These are phyloP conservation scores for Skeletonema costatum DNA, from an alignment of 108 stramenopile genomes.

Conservation along the genomic window DNA sequence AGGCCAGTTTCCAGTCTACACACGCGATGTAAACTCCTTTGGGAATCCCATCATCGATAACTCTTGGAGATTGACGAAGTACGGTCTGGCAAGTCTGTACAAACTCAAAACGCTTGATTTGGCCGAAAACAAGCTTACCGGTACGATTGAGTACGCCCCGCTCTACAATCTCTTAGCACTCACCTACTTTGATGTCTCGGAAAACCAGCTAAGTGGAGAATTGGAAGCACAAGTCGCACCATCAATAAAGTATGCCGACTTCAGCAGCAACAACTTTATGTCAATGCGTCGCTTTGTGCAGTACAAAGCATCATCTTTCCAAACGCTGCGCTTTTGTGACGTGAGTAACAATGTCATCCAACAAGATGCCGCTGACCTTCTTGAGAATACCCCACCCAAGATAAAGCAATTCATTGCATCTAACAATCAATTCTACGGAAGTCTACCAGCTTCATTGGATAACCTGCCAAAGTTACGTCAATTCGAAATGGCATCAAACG, in stretches of 20 bases:
- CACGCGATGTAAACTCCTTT: too few species aligned
- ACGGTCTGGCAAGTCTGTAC: neutral
- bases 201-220: conserved; percentile 13
- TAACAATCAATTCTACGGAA: conserved; percentile 13
- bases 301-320: conserved; percentile 17
- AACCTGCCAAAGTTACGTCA: neutral
- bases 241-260: conserved; percentile 42
- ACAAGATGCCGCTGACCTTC: conserved; percentile 28
- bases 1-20: too few species aligned
- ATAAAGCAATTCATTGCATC: conserved; percentile 5
- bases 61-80: too few species aligned
- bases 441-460: neutral
- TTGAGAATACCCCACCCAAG: conserved; percentile 18
- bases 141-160: conserved; percentile 30
- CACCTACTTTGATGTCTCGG: conserved; percentile 11
- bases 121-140: neutral
- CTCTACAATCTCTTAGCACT: conserved; percentile 51
- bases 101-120: conserved; percentile 22
- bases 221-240: conserved; percentile 66
- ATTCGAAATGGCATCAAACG: conserved; percentile 3
- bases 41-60: too few species aligned
- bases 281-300: conserved; percentile 58
- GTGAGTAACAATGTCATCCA: conserved; percentile 12
- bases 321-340: conserved; percentile 8
- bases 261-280: conserved; percentile 51